Evolutionary conservation across 140 eudicot genomes (phyloP).

Genomic region (Ambrosia hybrid): DNA sequence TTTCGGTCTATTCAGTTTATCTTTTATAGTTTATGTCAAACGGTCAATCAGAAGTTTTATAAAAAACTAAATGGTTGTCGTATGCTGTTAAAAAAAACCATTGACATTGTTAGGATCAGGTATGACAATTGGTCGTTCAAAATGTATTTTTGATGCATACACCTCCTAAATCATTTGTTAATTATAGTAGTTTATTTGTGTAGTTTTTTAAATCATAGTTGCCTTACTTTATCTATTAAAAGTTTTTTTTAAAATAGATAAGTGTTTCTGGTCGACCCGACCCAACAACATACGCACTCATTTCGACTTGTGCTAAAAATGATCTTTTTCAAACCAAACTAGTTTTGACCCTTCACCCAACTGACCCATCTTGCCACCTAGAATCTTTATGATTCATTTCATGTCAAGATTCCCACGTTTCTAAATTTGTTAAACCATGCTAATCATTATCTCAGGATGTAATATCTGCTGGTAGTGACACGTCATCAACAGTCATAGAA

Average conservation of each 20-base stretch:
- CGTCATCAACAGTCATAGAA: constrained; percentile 44
- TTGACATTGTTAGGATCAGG: too few species aligned
- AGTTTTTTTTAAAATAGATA: background rate
- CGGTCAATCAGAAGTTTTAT: too few species aligned
- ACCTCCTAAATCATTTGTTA: background rate
- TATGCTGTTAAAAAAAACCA: too few species aligned
- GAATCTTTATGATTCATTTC: background rate
- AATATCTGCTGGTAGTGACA: constrained; percentile 48
- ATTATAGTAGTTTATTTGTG: background rate
- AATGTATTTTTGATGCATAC: background rate
- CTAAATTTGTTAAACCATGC: background rate
- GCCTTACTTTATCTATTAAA: background rate
- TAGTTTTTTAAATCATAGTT: background rate
- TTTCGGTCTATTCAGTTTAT: background rate
- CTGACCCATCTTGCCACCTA: constrained; percentile 7
- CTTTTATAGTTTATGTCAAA: background rate
- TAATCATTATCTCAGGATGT: constrained; percentile 29
- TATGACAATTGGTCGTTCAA: too few species aligned
- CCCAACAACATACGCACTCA: background rate
- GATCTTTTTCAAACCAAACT: too few species aligned
- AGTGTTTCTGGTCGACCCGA: background rate
- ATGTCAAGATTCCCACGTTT: background rate
- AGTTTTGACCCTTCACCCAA: background rate
- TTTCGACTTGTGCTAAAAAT: background rate
- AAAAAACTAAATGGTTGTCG: too few species aligned